Evolutionary conservation across 306 rosid genomes (phyloP).

Genomic region (Prunus persica): DNA sequence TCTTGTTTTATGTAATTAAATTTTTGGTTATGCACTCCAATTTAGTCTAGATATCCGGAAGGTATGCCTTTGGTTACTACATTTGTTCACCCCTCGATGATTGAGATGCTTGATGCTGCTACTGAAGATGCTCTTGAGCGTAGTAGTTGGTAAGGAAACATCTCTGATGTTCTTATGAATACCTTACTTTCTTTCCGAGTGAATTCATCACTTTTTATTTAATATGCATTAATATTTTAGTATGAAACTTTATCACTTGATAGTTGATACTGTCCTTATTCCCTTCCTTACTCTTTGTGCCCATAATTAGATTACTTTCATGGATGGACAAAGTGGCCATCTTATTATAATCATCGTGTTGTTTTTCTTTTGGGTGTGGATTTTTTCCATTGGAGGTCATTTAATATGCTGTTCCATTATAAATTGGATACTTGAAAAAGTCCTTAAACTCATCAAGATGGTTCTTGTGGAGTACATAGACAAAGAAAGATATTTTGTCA

Average conservation of each 20-base stretch:
- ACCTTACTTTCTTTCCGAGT: not conserved
- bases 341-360: not conserved
- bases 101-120: constrained; percentile 95
- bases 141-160: constrained; percentile 73
- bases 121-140: constrained; percentile 83
- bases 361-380: not conserved
- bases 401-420: not conserved
- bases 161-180: not conserved
- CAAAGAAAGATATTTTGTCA: not conserved
- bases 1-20: constrained; percentile 36
- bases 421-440: not conserved
- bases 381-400: not conserved
- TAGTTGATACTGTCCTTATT: constrained; percentile 1
- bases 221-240: not conserved
- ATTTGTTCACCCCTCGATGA: constrained; percentile 82
- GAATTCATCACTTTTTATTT: not conserved
- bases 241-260: not conserved
- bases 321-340: not conserved
- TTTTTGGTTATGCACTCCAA: constrained; percentile 45
- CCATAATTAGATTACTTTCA: not conserved
- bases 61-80: constrained; percentile 79
- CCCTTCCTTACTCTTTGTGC: not conserved
- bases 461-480: not conserved
- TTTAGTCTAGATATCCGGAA: constrained; percentile 98
- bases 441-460: not conserved